These are phyloP conservation scores for Saccharomycopsis sp. DNA, from an alignment of 805 yeast genomes.

Conservation along the genomic window DNA sequence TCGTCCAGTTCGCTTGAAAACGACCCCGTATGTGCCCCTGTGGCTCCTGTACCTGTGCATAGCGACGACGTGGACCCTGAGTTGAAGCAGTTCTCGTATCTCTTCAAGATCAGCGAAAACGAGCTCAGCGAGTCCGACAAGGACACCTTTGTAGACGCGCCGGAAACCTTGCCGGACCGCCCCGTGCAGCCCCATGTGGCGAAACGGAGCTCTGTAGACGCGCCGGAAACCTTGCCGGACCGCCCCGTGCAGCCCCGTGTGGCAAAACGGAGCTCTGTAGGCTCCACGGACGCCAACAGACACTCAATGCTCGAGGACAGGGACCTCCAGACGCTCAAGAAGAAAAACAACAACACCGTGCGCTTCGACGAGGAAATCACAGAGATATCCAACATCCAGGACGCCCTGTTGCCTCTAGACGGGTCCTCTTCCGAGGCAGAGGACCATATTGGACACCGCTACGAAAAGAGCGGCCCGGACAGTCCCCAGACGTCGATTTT, in stretches of 20 bases:
- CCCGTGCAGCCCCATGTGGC: neutral
- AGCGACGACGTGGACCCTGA: slow-evolving; percentile 6
- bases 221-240: neutral
- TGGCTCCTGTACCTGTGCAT: neutral
- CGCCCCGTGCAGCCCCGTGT: neutral
- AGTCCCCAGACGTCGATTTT: neutral
- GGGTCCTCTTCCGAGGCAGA: neutral
- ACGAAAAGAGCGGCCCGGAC: neutral
- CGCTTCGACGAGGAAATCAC: slow-evolving; percentile 20
- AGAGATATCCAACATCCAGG: slow-evolving; percentile 1
- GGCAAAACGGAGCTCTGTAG: neutral
- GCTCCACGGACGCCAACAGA: neutral
- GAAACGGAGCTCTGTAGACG: neutral
- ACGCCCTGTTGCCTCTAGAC: neutral
- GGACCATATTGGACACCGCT: neutral
- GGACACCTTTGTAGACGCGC: neutral
- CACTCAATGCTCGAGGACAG: neutral
- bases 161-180: neutral
- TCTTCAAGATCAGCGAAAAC: slow-evolving; percentile 9
- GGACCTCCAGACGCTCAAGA: neutral
- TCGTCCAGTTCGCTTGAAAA: neutral
- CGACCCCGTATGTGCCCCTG: neutral
- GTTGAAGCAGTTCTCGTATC: slow-evolving; percentile 15
- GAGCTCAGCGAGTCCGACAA: neutral
- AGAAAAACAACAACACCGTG: slow-evolving; percentile 13